A percentile compares a stretch with the other conserved stretches of the same genome.
phyloP scores from a whole-genome alignment of 768 basidiomycete genomes.

The Leucocoprinus birnbaumii region DNA sequence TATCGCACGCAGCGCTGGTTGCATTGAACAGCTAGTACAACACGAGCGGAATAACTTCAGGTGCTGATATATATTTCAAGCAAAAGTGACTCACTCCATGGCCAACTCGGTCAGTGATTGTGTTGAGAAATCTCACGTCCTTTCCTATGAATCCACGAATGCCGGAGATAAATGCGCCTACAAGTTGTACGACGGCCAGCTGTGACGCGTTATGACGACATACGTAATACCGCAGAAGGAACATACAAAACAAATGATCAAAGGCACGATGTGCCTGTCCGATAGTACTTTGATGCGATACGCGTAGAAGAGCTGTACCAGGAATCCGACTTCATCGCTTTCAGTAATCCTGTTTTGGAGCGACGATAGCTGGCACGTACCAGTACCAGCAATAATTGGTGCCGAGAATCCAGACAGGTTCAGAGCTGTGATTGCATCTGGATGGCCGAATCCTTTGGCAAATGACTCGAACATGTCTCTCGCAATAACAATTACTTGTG shows the following conservation, averaged over 20 bases:
- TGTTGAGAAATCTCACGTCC: neutral
- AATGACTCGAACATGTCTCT: constrained; percentile 18
- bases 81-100: neutral
- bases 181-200: neutral
- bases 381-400: constrained; percentile 15
- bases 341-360: neutral
- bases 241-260: constrained; percentile 11
- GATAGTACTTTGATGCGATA: constrained; percentile 21
- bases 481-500: constrained; percentile 18
- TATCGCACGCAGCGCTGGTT: constrained; percentile 19
- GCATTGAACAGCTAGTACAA: constrained; percentile 22
- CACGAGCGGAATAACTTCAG: neutral
- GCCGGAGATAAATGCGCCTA: neutral
- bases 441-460: constrained; percentile 16
- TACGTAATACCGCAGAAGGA: neutral
- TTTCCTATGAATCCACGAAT: neutral
- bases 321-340: constrained; percentile 14
- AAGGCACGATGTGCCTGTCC: constrained; percentile 8
- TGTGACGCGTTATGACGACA: neutral
- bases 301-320: constrained; percentile 21
- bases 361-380: constrained; percentile 1
- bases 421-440: constrained; percentile 12
- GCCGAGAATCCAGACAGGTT: constrained; percentile 18
- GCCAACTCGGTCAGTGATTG: neutral
- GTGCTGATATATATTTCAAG: neutral